Evolutionary conservation across 345 rosid genomes (phyloP).

Genomic region (Viola odorata): DNA sequence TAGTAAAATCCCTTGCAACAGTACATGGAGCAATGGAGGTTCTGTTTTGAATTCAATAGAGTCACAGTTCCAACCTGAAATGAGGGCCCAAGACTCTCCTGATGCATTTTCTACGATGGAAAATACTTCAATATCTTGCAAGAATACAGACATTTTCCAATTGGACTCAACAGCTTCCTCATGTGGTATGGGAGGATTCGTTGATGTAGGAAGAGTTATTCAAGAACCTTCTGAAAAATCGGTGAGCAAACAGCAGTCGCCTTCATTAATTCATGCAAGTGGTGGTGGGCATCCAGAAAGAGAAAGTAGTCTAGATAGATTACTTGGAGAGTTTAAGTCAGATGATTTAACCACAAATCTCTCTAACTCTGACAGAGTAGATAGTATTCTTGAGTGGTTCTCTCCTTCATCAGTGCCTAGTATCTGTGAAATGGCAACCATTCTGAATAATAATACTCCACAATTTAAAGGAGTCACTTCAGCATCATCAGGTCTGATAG

Average conservation of each 20-base stretch:
- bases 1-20: conserved; percentile 27
- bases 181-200: conserved; percentile 14
- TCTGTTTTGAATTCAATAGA: conserved; percentile 41
- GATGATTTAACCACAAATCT: conserved; percentile 36
- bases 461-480: conserved; percentile 20
- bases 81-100: conserved; percentile 2
- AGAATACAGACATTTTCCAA: background rate
- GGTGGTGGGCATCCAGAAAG: conserved; percentile 19
- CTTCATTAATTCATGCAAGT: conserved; percentile 9
- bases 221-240: conserved; percentile 4
- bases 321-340: conserved; percentile 31
- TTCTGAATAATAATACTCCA: conserved; percentile 17
- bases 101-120: background rate
- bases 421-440: conserved; percentile 18
- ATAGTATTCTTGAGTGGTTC: conserved; percentile 51
- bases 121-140: conserved; percentile 4
- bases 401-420: conserved; percentile 33
- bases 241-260: conserved; percentile 8
- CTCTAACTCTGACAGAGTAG: conserved; percentile 38
- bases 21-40: conserved; percentile 36
- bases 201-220: too few relatives aligned
- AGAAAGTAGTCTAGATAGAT: conserved; percentile 19
- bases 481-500: conserved; percentile 18
- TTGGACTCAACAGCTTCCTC: conserved; percentile 15
- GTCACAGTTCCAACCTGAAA: conserved; percentile 21